Evolutionary conservation across 2,329 filamentous ascomycete species (phyloP).

Genomic region (Coniochaeta sp.): DNA sequence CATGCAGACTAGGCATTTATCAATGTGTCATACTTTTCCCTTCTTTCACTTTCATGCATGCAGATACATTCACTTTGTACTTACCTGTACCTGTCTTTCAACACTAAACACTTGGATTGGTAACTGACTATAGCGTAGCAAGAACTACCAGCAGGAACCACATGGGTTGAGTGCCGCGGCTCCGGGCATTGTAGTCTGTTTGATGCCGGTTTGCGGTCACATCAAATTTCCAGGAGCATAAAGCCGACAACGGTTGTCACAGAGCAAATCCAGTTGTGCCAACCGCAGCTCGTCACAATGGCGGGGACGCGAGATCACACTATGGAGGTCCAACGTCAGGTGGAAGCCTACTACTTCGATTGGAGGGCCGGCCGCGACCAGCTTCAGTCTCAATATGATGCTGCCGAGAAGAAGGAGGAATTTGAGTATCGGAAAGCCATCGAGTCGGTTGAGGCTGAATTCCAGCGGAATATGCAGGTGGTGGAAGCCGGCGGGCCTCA

Average conservation of each 20-base stretch:
- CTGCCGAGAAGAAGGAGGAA: not conserved
- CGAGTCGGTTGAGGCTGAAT: not conserved
- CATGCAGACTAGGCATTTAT: not conserved
- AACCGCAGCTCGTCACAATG: not conserved
- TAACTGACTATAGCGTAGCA: no score
- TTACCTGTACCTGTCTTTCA: no score
- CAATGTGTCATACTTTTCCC: no score
- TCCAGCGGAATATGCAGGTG: not conserved
- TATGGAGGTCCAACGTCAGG: not conserved
- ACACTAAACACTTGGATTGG: no score
- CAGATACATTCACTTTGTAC: no score
- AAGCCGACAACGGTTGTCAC: not conserved
- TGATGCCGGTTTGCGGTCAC: not conserved
- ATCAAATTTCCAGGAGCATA: not conserved
- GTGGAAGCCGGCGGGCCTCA: not conserved
- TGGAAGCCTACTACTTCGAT: not conserved
- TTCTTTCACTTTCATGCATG: no score
- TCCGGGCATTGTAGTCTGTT: not conserved
- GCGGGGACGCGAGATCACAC: not conserved
- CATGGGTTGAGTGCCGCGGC: not conserved
- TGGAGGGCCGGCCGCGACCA: not conserved
- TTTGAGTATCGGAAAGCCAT: not conserved
- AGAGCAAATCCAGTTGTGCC: not conserved
- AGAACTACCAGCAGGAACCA: not conserved
- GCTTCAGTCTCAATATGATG: not conserved